Evolutionary conservation across 306 rosid species (phyloP).

Genomic region (Delonix regia): DNA sequence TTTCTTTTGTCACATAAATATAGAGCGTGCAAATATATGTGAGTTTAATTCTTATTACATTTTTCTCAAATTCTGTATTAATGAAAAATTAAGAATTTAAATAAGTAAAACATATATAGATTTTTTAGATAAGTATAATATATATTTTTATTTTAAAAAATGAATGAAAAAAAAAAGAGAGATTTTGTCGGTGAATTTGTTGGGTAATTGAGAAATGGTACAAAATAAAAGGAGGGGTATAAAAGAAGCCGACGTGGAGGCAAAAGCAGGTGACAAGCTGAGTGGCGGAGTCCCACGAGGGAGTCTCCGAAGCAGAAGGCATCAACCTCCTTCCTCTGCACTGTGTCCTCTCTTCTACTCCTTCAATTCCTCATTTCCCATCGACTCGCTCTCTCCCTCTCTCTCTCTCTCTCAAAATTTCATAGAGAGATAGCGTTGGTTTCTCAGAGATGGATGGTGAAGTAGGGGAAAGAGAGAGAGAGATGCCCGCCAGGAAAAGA

Average conservation of each 20-base stretch:
- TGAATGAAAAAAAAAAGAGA: neutral
- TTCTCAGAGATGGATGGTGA: slow-evolving; percentile 29
- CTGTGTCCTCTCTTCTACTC: slow-evolving; percentile 40
- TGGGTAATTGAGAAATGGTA: neutral
- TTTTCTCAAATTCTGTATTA: no score
- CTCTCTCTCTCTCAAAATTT: slow-evolving; percentile 8
- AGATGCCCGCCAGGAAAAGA: slow-evolving; percentile 41
- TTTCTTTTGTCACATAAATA: no score
- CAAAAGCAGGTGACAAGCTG: slow-evolving; percentile 61
- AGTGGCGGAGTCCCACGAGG: slow-evolving; percentile 58
- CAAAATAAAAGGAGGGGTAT: slow-evolving; percentile 35
- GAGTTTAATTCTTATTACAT: no score
- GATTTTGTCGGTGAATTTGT: slow-evolving; percentile 63
- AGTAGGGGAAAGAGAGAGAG: slow-evolving; percentile 28
- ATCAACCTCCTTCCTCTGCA: slow-evolving; percentile 7
- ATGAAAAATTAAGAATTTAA: no score
- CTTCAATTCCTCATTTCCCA: slow-evolving; percentile 36
- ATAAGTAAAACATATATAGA: no score
- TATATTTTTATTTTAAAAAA: no score
- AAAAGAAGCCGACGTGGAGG: slow-evolving; percentile 68
- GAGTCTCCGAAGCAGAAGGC: slow-evolving; percentile 32
- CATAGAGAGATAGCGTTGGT: neutral
- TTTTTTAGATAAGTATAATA: no score
- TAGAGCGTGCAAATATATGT: no score
- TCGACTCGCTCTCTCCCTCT: slow-evolving; percentile 44